phyloP scores from a whole-genome alignment of 805 yeast genomes.

The Limtongozyma cylindracea region DNA sequence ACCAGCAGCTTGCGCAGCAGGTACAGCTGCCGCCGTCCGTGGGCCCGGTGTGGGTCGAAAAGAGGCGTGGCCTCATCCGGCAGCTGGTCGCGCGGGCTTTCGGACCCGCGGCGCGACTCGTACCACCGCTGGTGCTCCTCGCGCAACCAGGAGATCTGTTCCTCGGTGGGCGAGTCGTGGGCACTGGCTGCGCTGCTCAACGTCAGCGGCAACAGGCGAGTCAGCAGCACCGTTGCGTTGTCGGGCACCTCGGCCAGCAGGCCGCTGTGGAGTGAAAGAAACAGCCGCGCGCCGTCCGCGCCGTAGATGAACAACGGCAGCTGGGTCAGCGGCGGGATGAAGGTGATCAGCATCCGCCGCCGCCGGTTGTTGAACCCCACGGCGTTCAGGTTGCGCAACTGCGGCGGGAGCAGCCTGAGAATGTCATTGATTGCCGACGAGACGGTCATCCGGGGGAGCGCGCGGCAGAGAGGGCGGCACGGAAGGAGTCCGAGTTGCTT shows the following conservation, averaged over 20 bases:
- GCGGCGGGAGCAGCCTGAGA: no score
- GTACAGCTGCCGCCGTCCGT: no score
- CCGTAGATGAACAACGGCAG: constrained; percentile 16
- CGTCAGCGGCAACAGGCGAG: constrained; percentile 15
- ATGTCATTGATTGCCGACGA: no score
- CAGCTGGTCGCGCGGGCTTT: no score
- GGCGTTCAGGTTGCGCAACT: no score
- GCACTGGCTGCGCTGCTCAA: constrained; percentile 12
- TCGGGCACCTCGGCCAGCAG: constrained; percentile 11
- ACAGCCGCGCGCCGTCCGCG: constrained; percentile 17
- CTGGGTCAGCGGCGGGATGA: constrained; percentile 18
- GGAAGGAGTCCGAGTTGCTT: no score
- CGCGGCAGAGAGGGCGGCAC: no score
- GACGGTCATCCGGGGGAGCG: no score
- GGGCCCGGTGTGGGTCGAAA: no score
- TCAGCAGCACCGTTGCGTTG: constrained; percentile 13
- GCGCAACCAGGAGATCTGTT: constrained; percentile 14
- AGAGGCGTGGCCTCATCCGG: no score
- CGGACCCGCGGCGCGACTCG: no score
- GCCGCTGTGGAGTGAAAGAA: constrained; percentile 12
- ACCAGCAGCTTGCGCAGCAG: constrained; percentile 1
- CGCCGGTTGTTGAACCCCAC: no score
- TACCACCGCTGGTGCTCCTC: constrained; percentile 16
- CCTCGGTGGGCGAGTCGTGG: constrained; percentile 7
- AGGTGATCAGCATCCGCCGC: constrained; percentile 12